These are phyloP conservation scores for Microstegium vimineum DNA, from an alignment of 176 grass and related monocot genomes.

Conservation along the genomic window DNA sequence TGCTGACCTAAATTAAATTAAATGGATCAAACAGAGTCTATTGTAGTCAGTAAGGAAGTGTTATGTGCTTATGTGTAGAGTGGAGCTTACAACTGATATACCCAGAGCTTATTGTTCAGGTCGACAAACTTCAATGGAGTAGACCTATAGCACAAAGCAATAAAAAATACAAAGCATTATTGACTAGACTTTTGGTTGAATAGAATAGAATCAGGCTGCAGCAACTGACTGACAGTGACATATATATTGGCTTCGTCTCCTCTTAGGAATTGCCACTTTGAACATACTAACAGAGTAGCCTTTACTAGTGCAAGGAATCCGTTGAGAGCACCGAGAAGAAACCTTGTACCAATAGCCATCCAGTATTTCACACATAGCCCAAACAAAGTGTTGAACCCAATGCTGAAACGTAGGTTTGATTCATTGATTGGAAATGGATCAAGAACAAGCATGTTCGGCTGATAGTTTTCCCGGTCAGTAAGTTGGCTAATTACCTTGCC, in stretches of 20 bases:
- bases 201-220: no score
- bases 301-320: conserved; percentile 57
- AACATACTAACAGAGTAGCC: background rate
- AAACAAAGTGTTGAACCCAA: conserved; percentile 72
- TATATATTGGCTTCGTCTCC: no score
- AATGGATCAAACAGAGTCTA: background rate
- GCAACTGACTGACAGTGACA: no score
- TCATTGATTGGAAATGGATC: background rate
- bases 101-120: conserved; percentile 62
- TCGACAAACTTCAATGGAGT: conserved; percentile 64
- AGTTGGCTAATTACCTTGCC: no score
- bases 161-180: no score
- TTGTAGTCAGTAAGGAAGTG: background rate
- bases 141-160: conserved; percentile 46
- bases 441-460: no score
- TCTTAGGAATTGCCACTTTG: no score
- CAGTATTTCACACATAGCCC: conserved; percentile 62
- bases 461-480: no score
- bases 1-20: conserved; percentile 26
- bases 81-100: conserved; percentile 51
- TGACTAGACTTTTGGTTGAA: no score
- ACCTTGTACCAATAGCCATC: conserved; percentile 72
- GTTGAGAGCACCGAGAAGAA: conserved; percentile 68
- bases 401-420: conserved; percentile 29
- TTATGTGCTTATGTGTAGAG: background rate